phyloP scores from a whole-genome alignment of 2,329 filamentous ascomycete species.

The Cladosporium sp. region DNA sequence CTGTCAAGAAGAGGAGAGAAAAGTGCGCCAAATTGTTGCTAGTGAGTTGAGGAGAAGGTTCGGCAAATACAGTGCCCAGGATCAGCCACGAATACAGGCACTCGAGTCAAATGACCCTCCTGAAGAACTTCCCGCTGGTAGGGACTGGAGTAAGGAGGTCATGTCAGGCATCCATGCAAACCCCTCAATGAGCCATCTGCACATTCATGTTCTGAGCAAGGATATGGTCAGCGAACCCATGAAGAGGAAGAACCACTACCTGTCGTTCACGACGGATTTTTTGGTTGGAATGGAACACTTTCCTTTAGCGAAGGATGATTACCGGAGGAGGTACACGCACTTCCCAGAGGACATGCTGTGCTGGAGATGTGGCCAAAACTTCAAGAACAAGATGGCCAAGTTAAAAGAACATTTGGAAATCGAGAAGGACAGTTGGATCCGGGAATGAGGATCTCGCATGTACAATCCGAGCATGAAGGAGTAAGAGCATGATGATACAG shows the following conservation, averaged over 20 bases:
- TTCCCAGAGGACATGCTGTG: constrained; percentile 65
- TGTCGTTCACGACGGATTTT: constrained; percentile 83
- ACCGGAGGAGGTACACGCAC: constrained; percentile 54
- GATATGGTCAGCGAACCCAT: constrained; percentile 71
- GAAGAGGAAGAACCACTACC: constrained; percentile 83
- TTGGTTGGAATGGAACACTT: constrained; percentile 75
- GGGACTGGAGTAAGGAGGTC: constrained; percentile 74
- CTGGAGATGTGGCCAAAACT: constrained; percentile 76
- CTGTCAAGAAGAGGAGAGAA: constrained; percentile 57
- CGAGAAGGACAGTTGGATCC: constrained; percentile 74
- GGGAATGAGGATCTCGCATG: constrained; percentile 40
- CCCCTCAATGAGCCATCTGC: constrained; percentile 87
- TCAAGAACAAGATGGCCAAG: constrained; percentile 66
- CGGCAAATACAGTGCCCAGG: constrained; percentile 58
- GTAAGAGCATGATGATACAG: too few species aligned
- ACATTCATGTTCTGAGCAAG: constrained; percentile 78
- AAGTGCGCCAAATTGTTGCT: constrained; percentile 62
- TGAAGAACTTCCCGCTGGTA: constrained; percentile 57
- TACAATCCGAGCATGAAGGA: too few species aligned
- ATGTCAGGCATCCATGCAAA: constrained; percentile 76
- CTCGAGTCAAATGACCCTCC: constrained; percentile 45
- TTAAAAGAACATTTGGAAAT: constrained; percentile 70
- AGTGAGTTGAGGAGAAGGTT: constrained; percentile 68
- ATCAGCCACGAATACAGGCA: constrained; percentile 59
- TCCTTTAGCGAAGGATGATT: constrained; percentile 64